Base-by-base conservation (phyloP, 768 basidiomycete species). In the Hypholoma fasciculare region DNA sequence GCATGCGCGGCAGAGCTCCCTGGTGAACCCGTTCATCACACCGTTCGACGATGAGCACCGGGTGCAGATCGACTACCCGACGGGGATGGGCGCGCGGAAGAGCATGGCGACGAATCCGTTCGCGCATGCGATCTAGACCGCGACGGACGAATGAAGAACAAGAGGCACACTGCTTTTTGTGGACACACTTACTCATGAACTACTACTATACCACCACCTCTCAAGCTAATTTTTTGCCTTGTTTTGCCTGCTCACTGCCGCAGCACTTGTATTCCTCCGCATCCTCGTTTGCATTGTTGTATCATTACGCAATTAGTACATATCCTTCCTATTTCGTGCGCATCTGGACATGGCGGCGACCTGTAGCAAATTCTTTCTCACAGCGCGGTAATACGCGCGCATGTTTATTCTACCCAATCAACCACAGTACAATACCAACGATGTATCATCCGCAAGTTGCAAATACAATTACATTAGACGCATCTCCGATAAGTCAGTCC, bases 41-140 rank as follows among this genome's bases (percentile, higher is more conserved):
- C 90, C 90, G 7, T 92, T 92, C 70, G 90, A 92, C 69, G 89
- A 90, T 66, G 88, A 89, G 67, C 77, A 82, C 55, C 61, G 59
- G 46, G 70, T 71, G 49, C 58, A 59, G 62, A 67, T 73, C 54
- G 65, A 69, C 53, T 61, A 62, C 38, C 66, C 72, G 13, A 56
- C 61, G 3, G 49, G 58, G 4, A 53, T 64, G 19, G 69, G 65
- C 62, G 66, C 71, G 59, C 71, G 79, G 65, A 81, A 78, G 74
- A 81, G 79, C 63, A 74, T 76, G 60, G 66, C 72, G 23, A 80
- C 80, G 55, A 86, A 87, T 69, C 84, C 86, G 2, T 86, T 85
- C 47, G 63, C 52, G 2, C 60, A 65, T 48, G 70, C 70, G 40
- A 63, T 70, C 19, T 67, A 54, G 65, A 38, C 17, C 11, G 5